phyloP scores from a whole-genome alignment of 257 asterid genomes.

The Scutellaria minor region DNA sequence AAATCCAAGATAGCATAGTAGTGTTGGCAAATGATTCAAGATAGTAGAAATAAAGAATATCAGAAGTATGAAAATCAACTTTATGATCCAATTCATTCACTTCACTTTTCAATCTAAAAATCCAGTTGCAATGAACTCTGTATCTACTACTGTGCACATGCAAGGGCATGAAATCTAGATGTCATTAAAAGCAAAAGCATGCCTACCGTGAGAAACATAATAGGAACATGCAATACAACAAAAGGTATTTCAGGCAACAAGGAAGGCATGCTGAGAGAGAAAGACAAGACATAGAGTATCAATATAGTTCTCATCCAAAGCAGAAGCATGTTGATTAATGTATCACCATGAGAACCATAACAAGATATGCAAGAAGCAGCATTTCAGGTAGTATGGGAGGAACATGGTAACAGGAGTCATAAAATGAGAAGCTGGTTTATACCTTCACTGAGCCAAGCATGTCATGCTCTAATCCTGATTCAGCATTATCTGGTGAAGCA shows the following conservation, averaged over 20 bases:
- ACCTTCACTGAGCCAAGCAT: conserved; percentile 99
- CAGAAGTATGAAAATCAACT: neutral
- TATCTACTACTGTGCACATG: neutral
- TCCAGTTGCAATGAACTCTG: neutral
- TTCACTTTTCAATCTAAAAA: neutral
- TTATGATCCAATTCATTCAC: conserved; percentile 8
- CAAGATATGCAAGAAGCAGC: conserved; percentile 22
- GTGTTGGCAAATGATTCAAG: neutral
- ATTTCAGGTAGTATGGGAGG: conserved; percentile 29
- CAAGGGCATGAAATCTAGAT: conserved; percentile 15
- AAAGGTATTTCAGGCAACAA: conserved; percentile 13
- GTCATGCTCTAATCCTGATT: conserved; percentile 72
- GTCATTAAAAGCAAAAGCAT: conserved; percentile 16
- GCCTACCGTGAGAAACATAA: conserved; percentile 31
- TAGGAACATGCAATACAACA: conserved; percentile 18
- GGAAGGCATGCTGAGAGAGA: neutral
- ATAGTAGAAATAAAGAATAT: conserved; percentile 7
- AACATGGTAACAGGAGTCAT: conserved; percentile 9
- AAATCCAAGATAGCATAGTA: neutral
- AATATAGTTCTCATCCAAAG: neutral
- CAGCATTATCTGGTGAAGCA: conserved; percentile 75
- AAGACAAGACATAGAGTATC: neutral
- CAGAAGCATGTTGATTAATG: conserved; percentile 21
- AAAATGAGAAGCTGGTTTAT: conserved; percentile 32
- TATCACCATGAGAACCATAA: conserved; percentile 27